Conservation (phyloP, 129 eudicot species). For the Chrysanthemum lavandulifolium region DNA sequence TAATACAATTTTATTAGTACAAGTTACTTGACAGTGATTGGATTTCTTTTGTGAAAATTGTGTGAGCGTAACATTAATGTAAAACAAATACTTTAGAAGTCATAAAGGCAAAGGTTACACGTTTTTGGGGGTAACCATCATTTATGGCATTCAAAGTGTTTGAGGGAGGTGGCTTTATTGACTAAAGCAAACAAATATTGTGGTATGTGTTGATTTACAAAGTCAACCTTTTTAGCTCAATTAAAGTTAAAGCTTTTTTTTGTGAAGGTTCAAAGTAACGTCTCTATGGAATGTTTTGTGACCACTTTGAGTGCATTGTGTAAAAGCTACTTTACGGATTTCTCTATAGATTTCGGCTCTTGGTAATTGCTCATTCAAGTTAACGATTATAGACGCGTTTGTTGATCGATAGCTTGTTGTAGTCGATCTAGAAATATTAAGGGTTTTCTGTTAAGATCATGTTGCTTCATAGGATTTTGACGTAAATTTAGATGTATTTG, state of each 20-base stretch:
- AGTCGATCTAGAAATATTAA: neutral
- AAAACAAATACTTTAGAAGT: neutral
- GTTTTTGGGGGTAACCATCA: slow-evolving; percentile 24
- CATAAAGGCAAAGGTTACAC: slow-evolving; percentile 19
- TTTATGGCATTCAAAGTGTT: slow-evolving; percentile 34
- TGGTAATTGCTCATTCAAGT: slow-evolving; percentile 11
- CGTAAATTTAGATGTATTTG: too few relatives aligned
- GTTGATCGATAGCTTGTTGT: neutral
- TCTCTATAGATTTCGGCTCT: slow-evolving; percentile 7
- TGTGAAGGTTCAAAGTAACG: slow-evolving; percentile 28
- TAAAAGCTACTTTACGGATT: slow-evolving; percentile 23
- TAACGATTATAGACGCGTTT: neutral
- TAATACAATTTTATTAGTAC: too few relatives aligned
- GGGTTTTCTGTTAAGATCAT: neutral
- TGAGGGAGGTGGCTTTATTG: slow-evolving; percentile 27
- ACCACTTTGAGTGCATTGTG: slow-evolving; percentile 31
- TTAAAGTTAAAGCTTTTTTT: slow-evolving; percentile 23
- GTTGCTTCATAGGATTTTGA: too few relatives aligned
- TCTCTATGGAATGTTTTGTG: slow-evolving; percentile 35
- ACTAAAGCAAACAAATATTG: slow-evolving; percentile 20
- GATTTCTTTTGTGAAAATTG: too few relatives aligned
- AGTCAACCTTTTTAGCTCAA: slow-evolving; percentile 30
- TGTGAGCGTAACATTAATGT: too few relatives aligned
- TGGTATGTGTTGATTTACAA: slow-evolving; percentile 11
- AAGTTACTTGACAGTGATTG: too few relatives aligned